phyloP scores from a whole-genome alignment of 306 rosid genomes.

The Acacia acuminata region DNA sequence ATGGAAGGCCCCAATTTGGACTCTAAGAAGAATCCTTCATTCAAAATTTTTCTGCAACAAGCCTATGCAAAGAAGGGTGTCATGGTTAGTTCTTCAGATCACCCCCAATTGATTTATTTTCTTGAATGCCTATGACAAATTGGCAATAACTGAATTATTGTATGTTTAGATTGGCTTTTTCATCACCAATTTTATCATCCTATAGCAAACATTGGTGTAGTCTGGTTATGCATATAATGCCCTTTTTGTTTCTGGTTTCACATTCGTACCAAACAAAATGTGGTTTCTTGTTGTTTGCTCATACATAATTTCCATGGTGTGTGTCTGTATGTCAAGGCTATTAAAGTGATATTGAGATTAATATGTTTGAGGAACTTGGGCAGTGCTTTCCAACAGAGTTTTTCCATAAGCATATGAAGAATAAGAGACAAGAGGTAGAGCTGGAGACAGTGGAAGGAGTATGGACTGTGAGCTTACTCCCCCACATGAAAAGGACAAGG shows the following conservation, averaged over 20 bases:
- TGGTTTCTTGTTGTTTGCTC: neutral
- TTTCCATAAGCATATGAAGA: neutral
- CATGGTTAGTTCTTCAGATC: neutral
- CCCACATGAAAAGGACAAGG: neutral
- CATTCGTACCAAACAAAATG: neutral
- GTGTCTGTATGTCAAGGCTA: neutral
- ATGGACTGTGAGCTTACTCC: neutral
- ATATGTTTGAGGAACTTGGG: neutral
- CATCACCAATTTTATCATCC: too few relatives aligned
- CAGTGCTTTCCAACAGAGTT: neutral
- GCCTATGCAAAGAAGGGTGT: neutral
- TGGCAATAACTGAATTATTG: too few relatives aligned
- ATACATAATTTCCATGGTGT: neutral
- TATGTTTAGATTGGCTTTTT: too few relatives aligned
- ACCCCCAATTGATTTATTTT: neutral
- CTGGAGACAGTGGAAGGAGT: neutral
- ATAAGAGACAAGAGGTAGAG: neutral
- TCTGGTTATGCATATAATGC: neutral
- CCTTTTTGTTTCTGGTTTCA: neutral
- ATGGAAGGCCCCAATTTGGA: neutral
- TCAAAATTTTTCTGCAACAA: neutral
- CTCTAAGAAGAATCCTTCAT: slow-evolving; percentile 1
- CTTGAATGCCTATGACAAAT: neutral
- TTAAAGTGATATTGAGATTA: neutral
- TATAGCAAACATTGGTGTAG: too few relatives aligned